A percentile compares a stretch with the other conserved stretches of the same genome.
These are phyloP conservation scores for Guadua angustifolia DNA, from an alignment of 176 grass and related monocot species.

Conservation along the genomic window DNA sequence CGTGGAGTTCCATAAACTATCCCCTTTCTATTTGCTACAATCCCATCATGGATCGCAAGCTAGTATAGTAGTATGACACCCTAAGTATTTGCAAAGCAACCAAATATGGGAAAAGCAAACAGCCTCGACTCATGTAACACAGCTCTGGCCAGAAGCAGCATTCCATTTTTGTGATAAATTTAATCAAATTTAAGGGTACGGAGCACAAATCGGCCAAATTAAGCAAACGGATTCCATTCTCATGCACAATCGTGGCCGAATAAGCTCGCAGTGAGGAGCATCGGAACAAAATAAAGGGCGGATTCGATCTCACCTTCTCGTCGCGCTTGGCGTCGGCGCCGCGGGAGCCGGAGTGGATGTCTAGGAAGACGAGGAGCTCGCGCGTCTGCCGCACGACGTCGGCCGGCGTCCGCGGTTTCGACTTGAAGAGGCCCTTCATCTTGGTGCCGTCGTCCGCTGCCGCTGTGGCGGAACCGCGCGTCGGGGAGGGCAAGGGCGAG, in stretches of 20 bases:
- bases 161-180: background rate
- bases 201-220: slow-evolving; percentile 17
- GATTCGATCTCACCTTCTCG: slow-evolving; percentile 76
- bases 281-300: background rate
- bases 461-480: slow-evolving; percentile 30
- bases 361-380: slow-evolving; percentile 69
- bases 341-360: slow-evolving; percentile 48
- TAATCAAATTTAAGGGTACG: background rate
- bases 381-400: slow-evolving; percentile 84
- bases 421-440: slow-evolving; percentile 97
- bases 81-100: slow-evolving; percentile 4
- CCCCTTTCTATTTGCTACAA: background rate
- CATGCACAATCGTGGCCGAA: background rate
- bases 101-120: slow-evolving; percentile 31
- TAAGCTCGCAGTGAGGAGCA: background rate
- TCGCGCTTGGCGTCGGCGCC: slow-evolving; percentile 69
- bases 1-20: background rate
- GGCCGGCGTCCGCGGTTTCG: slow-evolving; percentile 79
- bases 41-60: background rate
- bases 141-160: background rate
- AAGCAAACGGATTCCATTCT: background rate
- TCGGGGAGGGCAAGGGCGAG: slow-evolving; percentile 52
- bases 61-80: background rate
- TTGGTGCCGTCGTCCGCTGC: slow-evolving; percentile 52
- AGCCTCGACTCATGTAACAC: background rate